Evolutionary conservation across 2,329 filamentous ascomycete genomes (phyloP), one percentile per base, ranked within the genome.

Genomic region (Amphichorda felina): DNA sequence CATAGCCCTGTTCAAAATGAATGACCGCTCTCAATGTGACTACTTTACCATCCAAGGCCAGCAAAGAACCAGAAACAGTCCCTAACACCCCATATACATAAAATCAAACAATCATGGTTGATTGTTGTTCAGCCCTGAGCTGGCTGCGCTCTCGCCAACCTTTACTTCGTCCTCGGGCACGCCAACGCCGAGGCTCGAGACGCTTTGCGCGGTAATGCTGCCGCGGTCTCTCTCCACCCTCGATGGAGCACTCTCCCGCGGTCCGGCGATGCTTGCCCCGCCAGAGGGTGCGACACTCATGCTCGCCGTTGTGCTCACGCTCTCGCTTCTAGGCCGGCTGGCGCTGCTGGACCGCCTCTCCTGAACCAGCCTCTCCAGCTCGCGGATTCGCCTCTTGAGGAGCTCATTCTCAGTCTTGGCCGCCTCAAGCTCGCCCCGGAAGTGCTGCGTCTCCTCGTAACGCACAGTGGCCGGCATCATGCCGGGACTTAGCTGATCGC

Each of bases 331-430:
- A 2, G 56, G 53, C 5, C 61, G 54, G 9, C 57, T 56, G 34
- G 71, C 68, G 43, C 66, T 66, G 27, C 66, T 66, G 26, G 61
- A 55, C 24, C 64, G 56, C 9, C 64, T 54, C 33, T 70, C 66
- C 6, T 65, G 59, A 7, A 79, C 57, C 41, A 64, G 55, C 26
- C 64, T 61, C 56, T 82, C 77, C 9, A 82, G 55, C 30, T 81
- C 76, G 31, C 73, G 64, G 39, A 82, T 70, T 11, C 71, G 65
- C 37, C 66, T 61, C 59, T 75, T 77, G 31, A 82, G 55, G 0
- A 54, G 51, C 35, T 81, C 76, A 40, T 82, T 81, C 54, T 82
- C 77, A 32, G 66, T 62, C 56, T 77, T 79, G 27, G 72, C 70
- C 5, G 47, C 56, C 17, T 81, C 76, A 0, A 81, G 58, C 48